Evolutionary conservation across 2,329 filamentous ascomycete species (phyloP).

Genomic region (Metarhizium rileyi): DNA sequence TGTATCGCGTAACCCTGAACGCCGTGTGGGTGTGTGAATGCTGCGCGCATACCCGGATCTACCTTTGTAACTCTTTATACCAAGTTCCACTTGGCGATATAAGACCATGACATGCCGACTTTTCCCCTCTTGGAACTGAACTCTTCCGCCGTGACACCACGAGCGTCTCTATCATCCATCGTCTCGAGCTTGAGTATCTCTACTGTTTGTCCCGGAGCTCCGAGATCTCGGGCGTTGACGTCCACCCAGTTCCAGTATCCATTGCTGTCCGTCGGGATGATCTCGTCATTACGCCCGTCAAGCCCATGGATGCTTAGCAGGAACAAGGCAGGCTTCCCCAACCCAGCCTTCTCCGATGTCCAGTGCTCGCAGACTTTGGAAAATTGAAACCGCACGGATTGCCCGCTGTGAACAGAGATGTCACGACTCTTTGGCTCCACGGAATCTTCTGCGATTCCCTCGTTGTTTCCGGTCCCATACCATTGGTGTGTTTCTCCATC

Average conservation of each 20-base stretch:
- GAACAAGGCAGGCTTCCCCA: conserved; percentile 57
- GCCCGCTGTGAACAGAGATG: conserved; percentile 48
- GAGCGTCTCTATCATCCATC: conserved; percentile 35
- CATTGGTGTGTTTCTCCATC: conserved; percentile 37
- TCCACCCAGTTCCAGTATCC: conserved; percentile 77
- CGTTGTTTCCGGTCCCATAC: conserved; percentile 33
- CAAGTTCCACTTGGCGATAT: conserved; percentile 40
- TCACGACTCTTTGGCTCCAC: conserved; percentile 44
- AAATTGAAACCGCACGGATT: conserved; percentile 68
- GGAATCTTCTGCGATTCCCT: conserved; percentile 45
- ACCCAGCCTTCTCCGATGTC: conserved; percentile 59
- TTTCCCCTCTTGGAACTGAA: conserved; percentile 33
- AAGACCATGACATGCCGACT: conserved; percentile 34
- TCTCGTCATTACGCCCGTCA: conserved; percentile 58
- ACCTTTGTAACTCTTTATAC: conserved; percentile 19
- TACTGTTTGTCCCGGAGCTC: conserved; percentile 58
- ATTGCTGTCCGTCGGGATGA: conserved; percentile 65
- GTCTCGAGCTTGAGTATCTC: conserved; percentile 51
- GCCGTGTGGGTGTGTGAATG: neutral
- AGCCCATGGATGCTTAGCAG: conserved; percentile 56
- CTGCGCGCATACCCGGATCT: neutral
- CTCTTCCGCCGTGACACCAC: conserved; percentile 39
- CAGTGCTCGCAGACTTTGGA: conserved; percentile 74
- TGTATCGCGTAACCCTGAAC: neutral
- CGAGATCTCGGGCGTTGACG: conserved; percentile 55